phyloP scores from a whole-genome alignment of 129 eudicot genomes.

The Lactuca sativa region DNA sequence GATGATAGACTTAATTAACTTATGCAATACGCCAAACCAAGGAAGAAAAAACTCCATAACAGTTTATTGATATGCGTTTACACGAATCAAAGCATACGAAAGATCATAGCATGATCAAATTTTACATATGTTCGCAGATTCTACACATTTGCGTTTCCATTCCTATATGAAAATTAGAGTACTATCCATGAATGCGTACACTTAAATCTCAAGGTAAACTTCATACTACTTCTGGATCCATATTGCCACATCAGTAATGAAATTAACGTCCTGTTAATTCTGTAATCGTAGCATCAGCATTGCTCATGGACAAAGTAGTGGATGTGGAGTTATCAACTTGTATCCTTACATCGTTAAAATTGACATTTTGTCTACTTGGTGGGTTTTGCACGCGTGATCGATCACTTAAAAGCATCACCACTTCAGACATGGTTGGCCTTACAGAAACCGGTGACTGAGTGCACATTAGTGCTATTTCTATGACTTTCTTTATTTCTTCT shows the following conservation, averaged over 20 bases:
- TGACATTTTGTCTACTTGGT: constrained; percentile 41
- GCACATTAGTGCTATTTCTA: constrained; percentile 69
- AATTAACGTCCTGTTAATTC: constrained; percentile 41
- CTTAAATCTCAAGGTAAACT: constrained; percentile 1
- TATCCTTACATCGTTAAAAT: constrained; percentile 30
- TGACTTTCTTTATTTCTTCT: constrained; percentile 60
- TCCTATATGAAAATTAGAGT: not conserved
- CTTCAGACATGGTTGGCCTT: constrained; percentile 81
- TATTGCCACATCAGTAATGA: not conserved
- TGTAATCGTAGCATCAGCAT: constrained; percentile 35
- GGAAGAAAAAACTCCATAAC: too few species aligned
- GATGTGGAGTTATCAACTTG: constrained; percentile 26
- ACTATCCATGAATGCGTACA: constrained; percentile 2
- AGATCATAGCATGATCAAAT: not conserved
- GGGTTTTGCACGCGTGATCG: constrained; percentile 35
- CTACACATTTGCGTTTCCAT: not conserved
- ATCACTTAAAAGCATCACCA: constrained; percentile 62
- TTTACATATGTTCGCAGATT: not conserved
- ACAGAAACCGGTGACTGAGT: constrained; percentile 61
- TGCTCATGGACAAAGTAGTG: constrained; percentile 30
- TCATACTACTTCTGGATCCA: constrained; percentile 5
- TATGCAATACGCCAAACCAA: too few species aligned
- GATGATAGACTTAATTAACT: too few species aligned
- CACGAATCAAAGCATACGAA: not conserved
- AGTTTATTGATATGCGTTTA: too few species aligned